Evolutionary conservation across 2,329 filamentous ascomycete species (phyloP), one percentile per base, ranked within the genome.

Genomic region (Truncatella angustata): DNA sequence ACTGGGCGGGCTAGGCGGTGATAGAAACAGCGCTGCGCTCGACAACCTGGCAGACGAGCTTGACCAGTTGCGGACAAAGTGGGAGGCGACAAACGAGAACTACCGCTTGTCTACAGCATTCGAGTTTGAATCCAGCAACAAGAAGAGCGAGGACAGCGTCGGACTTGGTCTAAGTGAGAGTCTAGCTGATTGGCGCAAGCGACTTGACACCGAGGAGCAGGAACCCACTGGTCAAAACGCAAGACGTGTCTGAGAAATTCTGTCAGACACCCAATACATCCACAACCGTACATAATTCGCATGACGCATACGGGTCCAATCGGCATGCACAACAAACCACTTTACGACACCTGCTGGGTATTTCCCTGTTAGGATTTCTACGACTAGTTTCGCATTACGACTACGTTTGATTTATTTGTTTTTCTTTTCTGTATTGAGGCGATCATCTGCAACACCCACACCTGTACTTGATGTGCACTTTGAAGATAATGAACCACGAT

Each of bases 61-160:
- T 6, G 94, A 99, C 68, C 88, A 90, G 11, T 78, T 99, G 44
- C 85, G 93, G 49, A 90, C 79, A 49, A 92, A 97, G 63, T 99
- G 94, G 94, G 91, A 97, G 73, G 90, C 87, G 35, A 96, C 91
- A 11, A 97, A 93, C 73, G 94, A 95, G 71, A 95, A 90, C 63
- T 97, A 97, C 70, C 87, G 94, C 21, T 75, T 97, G 40, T 96
- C 90, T 70, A 92, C 87, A 64, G 85, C 88, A 48, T 95, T 96
- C 62, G 92, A 97, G 66, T 92, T 95, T 61, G 92, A 96, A 52
- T 75, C 61, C 5, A 61, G 51, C 20, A 57, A 54, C 3, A 77
- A 75, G 58, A 74, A 73, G 47, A 70, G 74, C 18, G 75, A 78
- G 35, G 75, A 79, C 6, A 66, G 65, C 28, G 69, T 60, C 9